phyloP scores from a whole-genome alignment of 1,139 yeast genomes.

The Protomyces arabidopsidicola region DNA sequence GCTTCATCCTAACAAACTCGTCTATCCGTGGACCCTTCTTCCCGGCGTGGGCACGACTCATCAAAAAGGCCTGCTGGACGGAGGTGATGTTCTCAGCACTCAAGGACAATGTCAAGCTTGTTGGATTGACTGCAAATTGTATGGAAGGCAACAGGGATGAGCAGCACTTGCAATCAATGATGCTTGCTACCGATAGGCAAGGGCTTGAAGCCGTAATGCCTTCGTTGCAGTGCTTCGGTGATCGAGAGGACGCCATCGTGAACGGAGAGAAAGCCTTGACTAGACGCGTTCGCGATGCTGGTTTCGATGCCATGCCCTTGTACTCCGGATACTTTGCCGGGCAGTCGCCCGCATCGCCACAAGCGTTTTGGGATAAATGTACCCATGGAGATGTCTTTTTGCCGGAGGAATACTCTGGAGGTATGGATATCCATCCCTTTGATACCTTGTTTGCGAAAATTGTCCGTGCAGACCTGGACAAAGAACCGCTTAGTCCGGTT shows the following conservation, averaged over 20 bases:
- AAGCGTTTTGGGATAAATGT: conserved; percentile 10
- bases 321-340: conserved; percentile 1
- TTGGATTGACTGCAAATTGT: conserved; percentile 17
- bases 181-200: conserved; percentile 6
- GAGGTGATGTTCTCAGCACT: background rate
- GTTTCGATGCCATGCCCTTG: conserved; percentile 17
- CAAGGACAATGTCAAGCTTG: conserved; percentile 1
- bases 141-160: background rate
- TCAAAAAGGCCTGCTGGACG: conserved; percentile 9
- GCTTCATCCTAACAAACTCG: conserved; percentile 20
- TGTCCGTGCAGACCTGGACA: background rate
- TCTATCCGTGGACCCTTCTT: conserved; percentile 18
- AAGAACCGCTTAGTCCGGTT: background rate
- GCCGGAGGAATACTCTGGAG: background rate
- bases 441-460: conserved; percentile 21
- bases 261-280: conserved; percentile 11
- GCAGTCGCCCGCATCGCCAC: background rate
- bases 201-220: conserved; percentile 12
- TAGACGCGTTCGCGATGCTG: conserved; percentile 10
- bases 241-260: conserved; percentile 3
- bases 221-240: conserved; percentile 1
- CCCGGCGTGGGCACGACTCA: conserved; percentile 11
- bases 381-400: conserved; percentile 2
- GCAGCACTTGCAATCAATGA: conserved; percentile 19
- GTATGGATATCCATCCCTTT: conserved; percentile 20